phyloP scores from a whole-genome alignment of 257 asterid species.

The Capsicum rhomboideum region DNA sequence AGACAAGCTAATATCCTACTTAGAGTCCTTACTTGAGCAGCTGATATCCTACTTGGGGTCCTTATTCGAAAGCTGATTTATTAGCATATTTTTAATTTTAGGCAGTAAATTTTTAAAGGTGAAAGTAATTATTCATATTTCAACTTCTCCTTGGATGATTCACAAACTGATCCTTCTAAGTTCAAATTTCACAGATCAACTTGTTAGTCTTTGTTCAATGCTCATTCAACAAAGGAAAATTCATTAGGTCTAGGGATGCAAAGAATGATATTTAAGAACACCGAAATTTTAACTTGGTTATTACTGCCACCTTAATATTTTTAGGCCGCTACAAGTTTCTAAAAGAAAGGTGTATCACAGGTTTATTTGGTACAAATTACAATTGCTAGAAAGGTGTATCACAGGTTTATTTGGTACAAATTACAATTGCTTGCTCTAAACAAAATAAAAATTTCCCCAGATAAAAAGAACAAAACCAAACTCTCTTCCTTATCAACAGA shows the following conservation, averaged over 20 bases:
- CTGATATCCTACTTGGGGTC: not conserved
- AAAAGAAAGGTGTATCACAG: not conserved
- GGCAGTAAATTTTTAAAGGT: not conserved
- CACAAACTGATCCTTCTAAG: not conserved
- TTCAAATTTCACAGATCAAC: not conserved
- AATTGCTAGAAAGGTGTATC: too few relatives aligned
- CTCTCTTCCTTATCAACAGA: not conserved
- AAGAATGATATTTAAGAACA: not conserved
- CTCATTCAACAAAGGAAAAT: not conserved
- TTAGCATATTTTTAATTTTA: not conserved
- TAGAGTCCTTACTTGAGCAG: not conserved
- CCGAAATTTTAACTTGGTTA: not conserved
- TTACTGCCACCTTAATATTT: not conserved
- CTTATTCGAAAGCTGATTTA: not conserved
- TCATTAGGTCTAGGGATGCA: not conserved
- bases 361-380: not conserved
- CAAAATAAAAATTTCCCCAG: not conserved
- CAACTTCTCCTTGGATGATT: slow-evolving; percentile 3
- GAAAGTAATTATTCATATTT: not conserved
- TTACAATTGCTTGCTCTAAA: not conserved
- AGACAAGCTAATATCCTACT: not conserved
- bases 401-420: too few relatives aligned
- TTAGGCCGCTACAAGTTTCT: not conserved
- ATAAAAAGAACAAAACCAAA: not conserved
- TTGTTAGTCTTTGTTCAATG: not conserved